A percentile compares a stretch with the other conserved stretches of the same genome.
Evolutionary conservation across 352 stramenopile genomes (phyloP).

Genomic region (Pythium apleroticum): DNA sequence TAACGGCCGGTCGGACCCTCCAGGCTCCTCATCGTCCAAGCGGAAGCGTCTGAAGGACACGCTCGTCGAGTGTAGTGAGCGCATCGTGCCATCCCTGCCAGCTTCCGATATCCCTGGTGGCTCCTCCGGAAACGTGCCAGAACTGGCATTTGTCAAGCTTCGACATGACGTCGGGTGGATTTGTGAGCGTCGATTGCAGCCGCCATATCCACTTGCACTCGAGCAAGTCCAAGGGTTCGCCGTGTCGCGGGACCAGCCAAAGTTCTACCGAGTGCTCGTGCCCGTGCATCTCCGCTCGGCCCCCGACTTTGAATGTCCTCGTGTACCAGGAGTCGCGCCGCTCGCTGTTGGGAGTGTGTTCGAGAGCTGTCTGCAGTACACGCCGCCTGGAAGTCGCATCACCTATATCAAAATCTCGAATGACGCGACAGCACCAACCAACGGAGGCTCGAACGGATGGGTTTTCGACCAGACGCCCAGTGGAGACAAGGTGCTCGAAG

Average conservation of each 20-base stretch:
- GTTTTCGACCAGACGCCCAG: constrained; percentile 65
- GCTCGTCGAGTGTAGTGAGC: constrained; percentile 78
- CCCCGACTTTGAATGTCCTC: constrained; percentile 74
- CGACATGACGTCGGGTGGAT: constrained; percentile 82
- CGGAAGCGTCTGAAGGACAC: constrained; percentile 69
- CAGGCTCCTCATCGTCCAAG: constrained; percentile 30
- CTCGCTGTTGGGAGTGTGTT: constrained; percentile 73
- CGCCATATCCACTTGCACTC: constrained; percentile 50
- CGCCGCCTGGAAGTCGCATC: constrained; percentile 66
- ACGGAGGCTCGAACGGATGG: constrained; percentile 55
- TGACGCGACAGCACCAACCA: constrained; percentile 38
- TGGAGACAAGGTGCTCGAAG: constrained; percentile 66
- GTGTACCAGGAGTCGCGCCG: constrained; percentile 61
- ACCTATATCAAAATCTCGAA: constrained; percentile 81
- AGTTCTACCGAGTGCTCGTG: constrained; percentile 76
- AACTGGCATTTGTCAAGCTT: constrained; percentile 73
- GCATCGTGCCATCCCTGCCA: constrained; percentile 46
- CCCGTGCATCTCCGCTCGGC: constrained; percentile 67
- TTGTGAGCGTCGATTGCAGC: constrained; percentile 53
- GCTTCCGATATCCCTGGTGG: constrained; percentile 8
- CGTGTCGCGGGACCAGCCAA: constrained; percentile 61
- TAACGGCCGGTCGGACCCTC: constrained; percentile 10
- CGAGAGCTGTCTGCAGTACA: constrained; percentile 79
- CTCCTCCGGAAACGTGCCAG: constrained; percentile 13
- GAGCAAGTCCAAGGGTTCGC: constrained; percentile 75